These are phyloP conservation scores for Closterium sp. DNA, from an alignment of 139 green algal genomes.

Conservation along the genomic window DNA sequence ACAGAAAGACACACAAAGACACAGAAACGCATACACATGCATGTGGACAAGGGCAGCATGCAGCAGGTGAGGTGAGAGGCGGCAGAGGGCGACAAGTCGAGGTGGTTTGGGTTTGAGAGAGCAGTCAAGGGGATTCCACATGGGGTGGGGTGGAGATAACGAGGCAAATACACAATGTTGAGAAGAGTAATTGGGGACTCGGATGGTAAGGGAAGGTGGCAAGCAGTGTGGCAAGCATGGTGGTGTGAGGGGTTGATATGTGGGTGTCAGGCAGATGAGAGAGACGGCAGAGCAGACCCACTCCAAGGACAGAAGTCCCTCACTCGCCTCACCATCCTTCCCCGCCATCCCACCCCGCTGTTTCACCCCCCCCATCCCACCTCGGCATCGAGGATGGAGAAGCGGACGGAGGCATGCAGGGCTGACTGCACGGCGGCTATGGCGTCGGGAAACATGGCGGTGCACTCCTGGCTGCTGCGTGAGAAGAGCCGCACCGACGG, in stretches of 20 bases:
- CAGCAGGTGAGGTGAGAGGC: neutral
- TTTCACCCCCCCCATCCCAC: too few species aligned
- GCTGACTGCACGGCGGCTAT: slow-evolving; percentile 1
- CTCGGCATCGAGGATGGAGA: neutral
- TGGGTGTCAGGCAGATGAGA: neutral
- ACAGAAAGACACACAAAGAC: neutral
- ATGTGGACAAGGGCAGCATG: neutral
- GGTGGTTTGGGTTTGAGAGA: too few species aligned
- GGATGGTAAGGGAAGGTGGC: neutral
- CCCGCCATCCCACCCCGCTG: too few species aligned
- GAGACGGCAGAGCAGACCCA: neutral
- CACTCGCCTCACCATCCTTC: neutral
- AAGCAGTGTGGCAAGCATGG: neutral
- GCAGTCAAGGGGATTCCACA: too few species aligned
- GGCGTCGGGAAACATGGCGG: slow-evolving; percentile 69
- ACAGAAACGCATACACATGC: neutral
- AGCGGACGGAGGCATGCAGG: neutral
- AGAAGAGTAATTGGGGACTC: neutral
- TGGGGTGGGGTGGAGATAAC: too few species aligned
- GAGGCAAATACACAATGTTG: too few species aligned
- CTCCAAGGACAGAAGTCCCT: neutral
- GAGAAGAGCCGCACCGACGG: slow-evolving; percentile 73
- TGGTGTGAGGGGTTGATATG: too few species aligned
- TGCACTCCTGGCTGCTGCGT: slow-evolving; percentile 80
- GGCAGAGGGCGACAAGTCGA: too few species aligned